These are phyloP conservation scores for Podaxis mareebaensis DNA, from an alignment of 768 basidiomycete genomes.

Conservation along the genomic window DNA sequence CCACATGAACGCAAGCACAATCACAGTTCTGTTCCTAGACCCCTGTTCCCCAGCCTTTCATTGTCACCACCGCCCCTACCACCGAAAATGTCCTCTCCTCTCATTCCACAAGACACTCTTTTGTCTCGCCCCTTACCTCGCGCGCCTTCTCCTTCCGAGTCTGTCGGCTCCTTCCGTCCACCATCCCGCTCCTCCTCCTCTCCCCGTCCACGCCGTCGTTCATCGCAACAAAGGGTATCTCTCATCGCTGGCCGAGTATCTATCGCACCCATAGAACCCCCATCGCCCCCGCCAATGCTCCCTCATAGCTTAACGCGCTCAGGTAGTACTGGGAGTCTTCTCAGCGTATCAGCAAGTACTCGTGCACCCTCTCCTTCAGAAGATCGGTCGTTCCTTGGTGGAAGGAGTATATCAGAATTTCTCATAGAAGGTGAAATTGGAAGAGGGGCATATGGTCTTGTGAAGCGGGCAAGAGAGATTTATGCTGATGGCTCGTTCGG, in stretches of 20 bases:
- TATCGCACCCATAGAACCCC: constrained; percentile 75
- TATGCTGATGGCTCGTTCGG: constrained; percentile 76
- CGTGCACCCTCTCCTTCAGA: constrained; percentile 62
- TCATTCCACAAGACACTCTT: constrained; percentile 1
- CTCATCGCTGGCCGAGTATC: constrained; percentile 80
- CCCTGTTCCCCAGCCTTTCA: constrained; percentile 21
- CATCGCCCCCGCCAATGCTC: constrained; percentile 60
- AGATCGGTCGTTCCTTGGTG: constrained; percentile 51
- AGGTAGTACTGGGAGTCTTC: constrained; percentile 60
- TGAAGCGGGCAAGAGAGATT: constrained; percentile 86
- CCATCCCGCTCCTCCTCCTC: constrained; percentile 53
- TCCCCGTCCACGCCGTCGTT: constrained; percentile 70
- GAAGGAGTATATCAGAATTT: constrained; percentile 82
- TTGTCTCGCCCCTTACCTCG: constrained; percentile 22
- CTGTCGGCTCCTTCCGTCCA: constrained; percentile 29
- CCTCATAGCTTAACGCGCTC: constrained; percentile 67
- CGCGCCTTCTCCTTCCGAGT: constrained; percentile 27
- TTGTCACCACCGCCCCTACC: constrained; percentile 25
- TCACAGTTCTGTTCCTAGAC: constrained; percentile 24
- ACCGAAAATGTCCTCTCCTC: constrained; percentile 16
- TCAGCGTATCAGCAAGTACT: constrained; percentile 61
- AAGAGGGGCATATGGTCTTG: constrained; percentile 92
- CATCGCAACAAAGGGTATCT: constrained; percentile 84
- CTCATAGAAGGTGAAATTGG: constrained; percentile 88
- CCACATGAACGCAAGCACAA: constrained; percentile 39